A percentile compares a stretch with the other conserved stretches of the same genome.
These are phyloP conservation scores for Eucalyptus brandiana DNA, from an alignment of 345 rosid species.

Conservation along the genomic window DNA sequence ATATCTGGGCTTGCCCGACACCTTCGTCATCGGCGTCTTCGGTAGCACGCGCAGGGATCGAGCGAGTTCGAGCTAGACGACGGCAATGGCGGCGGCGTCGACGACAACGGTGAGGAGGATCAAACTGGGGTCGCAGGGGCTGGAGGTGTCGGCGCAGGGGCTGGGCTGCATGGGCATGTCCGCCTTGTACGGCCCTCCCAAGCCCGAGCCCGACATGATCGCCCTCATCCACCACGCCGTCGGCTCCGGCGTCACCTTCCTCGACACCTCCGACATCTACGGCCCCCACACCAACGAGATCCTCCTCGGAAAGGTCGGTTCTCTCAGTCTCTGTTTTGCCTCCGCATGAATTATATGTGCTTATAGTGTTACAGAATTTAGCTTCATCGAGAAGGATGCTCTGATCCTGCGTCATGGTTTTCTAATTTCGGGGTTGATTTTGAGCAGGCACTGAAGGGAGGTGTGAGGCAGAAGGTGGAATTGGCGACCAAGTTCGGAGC, in stretches of 20 bases:
- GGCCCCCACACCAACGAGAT: slow-evolving; percentile 42
- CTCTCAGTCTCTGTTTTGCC: background rate
- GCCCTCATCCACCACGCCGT: slow-evolving; percentile 36
- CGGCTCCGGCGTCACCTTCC: slow-evolving; percentile 29
- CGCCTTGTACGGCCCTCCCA: slow-evolving; percentile 5
- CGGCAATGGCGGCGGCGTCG: background rate
- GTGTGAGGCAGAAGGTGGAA: slow-evolving; percentile 34
- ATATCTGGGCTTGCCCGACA: background rate
- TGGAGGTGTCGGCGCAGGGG: background rate
- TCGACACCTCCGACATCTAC: slow-evolving; percentile 39
- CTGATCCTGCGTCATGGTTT: background rate
- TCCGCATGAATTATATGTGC: background rate
- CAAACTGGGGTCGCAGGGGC: background rate
- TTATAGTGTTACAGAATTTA: background rate
- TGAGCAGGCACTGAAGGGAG: slow-evolving; percentile 44
- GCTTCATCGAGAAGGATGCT: background rate
- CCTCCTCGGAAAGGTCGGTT: slow-evolving; percentile 25
- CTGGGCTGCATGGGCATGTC: slow-evolving; percentile 13
- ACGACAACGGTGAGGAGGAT: background rate
- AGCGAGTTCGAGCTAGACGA: background rate
- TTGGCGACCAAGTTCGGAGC: slow-evolving; percentile 51
- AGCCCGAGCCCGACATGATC: slow-evolving; percentile 38
- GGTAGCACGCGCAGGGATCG: background rate
- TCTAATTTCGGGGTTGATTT: background rate
- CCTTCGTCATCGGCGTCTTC: background rate